Evolutionary conservation across 2,329 filamentous ascomycete genomes (phyloP), one percentile per base, ranked within the genome.

Genomic region (Aspergillus jensenii): DNA sequence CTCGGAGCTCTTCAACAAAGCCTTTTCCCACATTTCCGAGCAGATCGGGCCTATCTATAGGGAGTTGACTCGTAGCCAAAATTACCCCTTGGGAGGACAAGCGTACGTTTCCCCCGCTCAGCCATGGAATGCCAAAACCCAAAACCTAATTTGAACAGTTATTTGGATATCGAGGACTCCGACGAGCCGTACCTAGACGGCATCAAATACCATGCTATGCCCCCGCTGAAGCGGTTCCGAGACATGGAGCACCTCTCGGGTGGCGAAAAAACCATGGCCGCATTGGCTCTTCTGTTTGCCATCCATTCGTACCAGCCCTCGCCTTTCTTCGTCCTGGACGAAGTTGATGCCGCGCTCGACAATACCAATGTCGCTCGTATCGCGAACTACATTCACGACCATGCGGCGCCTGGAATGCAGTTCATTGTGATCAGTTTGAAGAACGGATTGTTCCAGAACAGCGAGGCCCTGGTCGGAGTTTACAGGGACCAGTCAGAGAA

Each of bases 191-290:
- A 98, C 74, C 85, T 97, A 4, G 91, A 90, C 41, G 95, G 95
- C 33, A 92, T 99, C 77, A 97, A 96, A 72, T 99, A 99, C 77
- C 93, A 98, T 73, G 96, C 95, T 62, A 99, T 98, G 93, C 95
- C 95, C 19, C 95, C 95, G 1, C 86, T 97, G 62, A 99, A 99
- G 79, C 91, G 95, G 46, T 99, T 99, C 84, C 86, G 95, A 67
- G 96, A 99, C 74, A 99, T 99, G 95, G 95, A 99, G 75, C 95
- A 97, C 73, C 81, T 99, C 9, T 96, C 91, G 1, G 95, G 95
- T 68, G 95, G 95, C 56, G 95, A 99, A 78, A 99, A 99, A 82
- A 99, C 95, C 0, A 99, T 99, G 88, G 95, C 95, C 2, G 95
- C 95, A 14, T 81, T 99, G 40, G 95, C 95, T n/a, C 82, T 99